Evolutionary conservation across 345 rosid genomes (phyloP).

Genomic region (Lepidium sativum): DNA sequence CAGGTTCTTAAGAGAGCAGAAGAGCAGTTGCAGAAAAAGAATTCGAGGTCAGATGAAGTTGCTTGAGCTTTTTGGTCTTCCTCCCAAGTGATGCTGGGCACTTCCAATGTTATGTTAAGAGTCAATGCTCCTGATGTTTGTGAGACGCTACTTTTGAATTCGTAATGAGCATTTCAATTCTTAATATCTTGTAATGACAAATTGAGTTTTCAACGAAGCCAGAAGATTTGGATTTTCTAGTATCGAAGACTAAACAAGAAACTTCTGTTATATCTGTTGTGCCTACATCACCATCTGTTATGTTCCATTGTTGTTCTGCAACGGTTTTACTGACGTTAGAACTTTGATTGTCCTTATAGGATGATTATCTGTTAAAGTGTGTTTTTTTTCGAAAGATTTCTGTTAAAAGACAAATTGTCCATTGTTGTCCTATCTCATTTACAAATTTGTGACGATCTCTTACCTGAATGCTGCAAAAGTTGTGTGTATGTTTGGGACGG

Average conservation of each 20-base stretch:
- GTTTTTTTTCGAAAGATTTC: neutral
- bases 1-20: conserved; percentile 57
- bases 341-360: neutral
- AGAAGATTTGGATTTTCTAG: neutral
- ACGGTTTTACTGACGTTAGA: neutral
- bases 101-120: neutral
- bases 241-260: neutral
- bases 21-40: conserved; percentile 35
- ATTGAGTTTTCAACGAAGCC: neutral
- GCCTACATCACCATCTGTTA: neutral
- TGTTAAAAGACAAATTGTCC: neutral
- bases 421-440: neutral
- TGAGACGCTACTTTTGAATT: no score
- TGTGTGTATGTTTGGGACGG: neutral
- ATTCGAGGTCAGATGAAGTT: conserved; percentile 13
- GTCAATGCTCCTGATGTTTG: neutral
- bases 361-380: neutral
- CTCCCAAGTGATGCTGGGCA: neutral
- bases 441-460: neutral
- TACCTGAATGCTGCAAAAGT: neutral
- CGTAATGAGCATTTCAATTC: no score
- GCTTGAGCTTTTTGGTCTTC: conserved; percentile 23
- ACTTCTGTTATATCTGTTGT: neutral
- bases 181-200: no score
- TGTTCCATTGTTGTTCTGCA: neutral